phyloP scores from a whole-genome alignment of 1,284 basidiomycete genomes.

The Fomes fomentarius region DNA sequence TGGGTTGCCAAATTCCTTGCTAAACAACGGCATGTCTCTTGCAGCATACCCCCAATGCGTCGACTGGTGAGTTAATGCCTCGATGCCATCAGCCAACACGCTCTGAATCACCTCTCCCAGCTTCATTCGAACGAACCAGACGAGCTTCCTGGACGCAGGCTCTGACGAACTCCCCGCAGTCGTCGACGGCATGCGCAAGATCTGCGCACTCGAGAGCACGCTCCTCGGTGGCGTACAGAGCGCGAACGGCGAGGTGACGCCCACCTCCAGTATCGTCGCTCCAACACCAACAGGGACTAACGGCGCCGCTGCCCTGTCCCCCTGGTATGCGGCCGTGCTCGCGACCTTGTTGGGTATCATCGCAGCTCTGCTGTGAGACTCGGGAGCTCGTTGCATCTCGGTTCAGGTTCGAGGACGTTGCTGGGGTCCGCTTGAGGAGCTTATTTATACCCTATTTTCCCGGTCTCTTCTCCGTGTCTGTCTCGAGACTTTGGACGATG shows the following conservation, averaged over 20 bases:
- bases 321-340: not conserved
- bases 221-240: constrained; percentile 55
- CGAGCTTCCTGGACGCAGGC: constrained; percentile 46
- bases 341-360: not conserved
- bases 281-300: constrained; percentile 21
- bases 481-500: no score
- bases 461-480: constrained; percentile 1
- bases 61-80: constrained; percentile 53
- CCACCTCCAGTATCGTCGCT: constrained; percentile 27
- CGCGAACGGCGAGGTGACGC: constrained; percentile 47
- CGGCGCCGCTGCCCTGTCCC: constrained; percentile 1
- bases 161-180: constrained; percentile 49
- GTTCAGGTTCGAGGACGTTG: not conserved
- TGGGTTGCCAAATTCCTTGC: not conserved
- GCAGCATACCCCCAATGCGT: constrained; percentile 68
- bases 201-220: constrained; percentile 56
- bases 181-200: constrained; percentile 50
- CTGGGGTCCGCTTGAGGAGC: not conserved
- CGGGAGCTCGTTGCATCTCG: not conserved
- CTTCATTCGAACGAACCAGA: constrained; percentile 63
- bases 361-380: constrained; percentile 6
- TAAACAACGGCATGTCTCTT: not conserved
- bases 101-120: constrained; percentile 32
- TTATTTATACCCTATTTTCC: constrained; percentile 27
- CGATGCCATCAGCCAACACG: not conserved